Evolutionary conservation across 1,139 yeast species (phyloP).

Genomic region (Candida sp.): DNA sequence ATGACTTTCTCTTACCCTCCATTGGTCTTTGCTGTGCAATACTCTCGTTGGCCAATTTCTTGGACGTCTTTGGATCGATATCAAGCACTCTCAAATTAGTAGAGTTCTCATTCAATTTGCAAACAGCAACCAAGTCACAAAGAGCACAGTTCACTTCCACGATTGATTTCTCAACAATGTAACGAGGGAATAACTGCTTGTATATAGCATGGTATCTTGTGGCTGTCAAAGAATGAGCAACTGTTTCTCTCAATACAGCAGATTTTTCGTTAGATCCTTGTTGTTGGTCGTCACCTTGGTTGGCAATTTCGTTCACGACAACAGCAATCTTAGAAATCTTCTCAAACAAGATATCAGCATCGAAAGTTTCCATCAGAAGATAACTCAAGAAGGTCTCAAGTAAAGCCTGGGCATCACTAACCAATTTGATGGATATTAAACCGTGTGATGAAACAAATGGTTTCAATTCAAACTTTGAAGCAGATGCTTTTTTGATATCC

Average conservation of each 20-base stretch:
- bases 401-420: constrained; percentile 50
- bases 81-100: constrained; percentile 15
- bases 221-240: constrained; percentile 78
- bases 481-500: constrained; percentile 23
- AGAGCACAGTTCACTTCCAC: constrained; percentile 77
- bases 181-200: constrained; percentile 65
- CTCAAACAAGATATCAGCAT: constrained; percentile 54
- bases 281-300: constrained; percentile 40
- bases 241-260: constrained; percentile 62
- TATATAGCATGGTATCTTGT: constrained; percentile 78
- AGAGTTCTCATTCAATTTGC: constrained; percentile 46
- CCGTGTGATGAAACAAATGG: constrained; percentile 44
- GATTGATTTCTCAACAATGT: constrained; percentile 78
- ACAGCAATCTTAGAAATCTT: constrained; percentile 57
- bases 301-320: constrained; percentile 51
- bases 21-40: constrained; percentile 61
- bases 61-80: constrained; percentile 8
- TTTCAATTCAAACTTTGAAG: constrained; percentile 29
- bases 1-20: constrained; percentile 3
- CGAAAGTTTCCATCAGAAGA: constrained; percentile 35
- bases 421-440: constrained; percentile 44
- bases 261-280: constrained; percentile 40
- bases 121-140: constrained; percentile 67
- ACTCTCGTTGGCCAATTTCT: constrained; percentile 12
- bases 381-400: constrained; percentile 48